Base-by-base conservation (phyloP, 2,329 filamentous ascomycete species). In the Cylindrodendrum hubeiense region DNA sequence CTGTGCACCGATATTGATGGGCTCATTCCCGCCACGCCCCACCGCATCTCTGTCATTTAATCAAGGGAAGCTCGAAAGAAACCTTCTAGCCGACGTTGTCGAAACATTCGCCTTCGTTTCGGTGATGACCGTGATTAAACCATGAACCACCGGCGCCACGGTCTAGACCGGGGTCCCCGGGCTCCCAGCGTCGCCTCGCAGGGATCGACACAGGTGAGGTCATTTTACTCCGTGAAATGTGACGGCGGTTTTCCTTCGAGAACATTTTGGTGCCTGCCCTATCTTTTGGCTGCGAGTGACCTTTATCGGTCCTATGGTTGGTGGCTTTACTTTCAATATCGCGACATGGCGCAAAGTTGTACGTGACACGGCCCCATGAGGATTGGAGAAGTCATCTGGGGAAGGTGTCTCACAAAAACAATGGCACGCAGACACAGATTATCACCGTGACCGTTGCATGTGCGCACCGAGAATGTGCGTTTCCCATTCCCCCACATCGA, bases 111-210 rank as follows among this genome's bases (percentile, higher is more conserved):
- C 57, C 53, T 56, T 49, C 47, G 30, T 50, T 63, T 70, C 71
- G 69, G 71, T 58, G 60, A 69, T 72, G 67, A 54, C 71, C 71
- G 71, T 70, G 56, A 67, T 65, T 68, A 47, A 30, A 55, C 28
- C 52, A 62, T 61, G 59, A 60, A 24, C 50, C 41, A 30, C 56
- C 47, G 44, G 43, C 56, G 66, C 55, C 50, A 65, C 54, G 52
- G 17, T 55, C 21, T 47, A 37, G 66, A 65, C 71, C 51, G 60
- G 71, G 71, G 56, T 22, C 55, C 71, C 71, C 57, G 52, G 71
- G 30, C 26, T 21, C 13, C 15, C 47, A 65, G 53, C 53, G 59
- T 50, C 9, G 17, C 24, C 15, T 22, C 19, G 41, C 58, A 55
- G 41, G 43, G 51, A 62, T 72, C 60, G 57, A 12, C 58, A 24